Percentiles rank a stretch among this genome's conserved stretches.
Evolutionary conservation across 768 basidiomycete genomes (phyloP).

Genomic region (Tricholoma flavovirens): DNA sequence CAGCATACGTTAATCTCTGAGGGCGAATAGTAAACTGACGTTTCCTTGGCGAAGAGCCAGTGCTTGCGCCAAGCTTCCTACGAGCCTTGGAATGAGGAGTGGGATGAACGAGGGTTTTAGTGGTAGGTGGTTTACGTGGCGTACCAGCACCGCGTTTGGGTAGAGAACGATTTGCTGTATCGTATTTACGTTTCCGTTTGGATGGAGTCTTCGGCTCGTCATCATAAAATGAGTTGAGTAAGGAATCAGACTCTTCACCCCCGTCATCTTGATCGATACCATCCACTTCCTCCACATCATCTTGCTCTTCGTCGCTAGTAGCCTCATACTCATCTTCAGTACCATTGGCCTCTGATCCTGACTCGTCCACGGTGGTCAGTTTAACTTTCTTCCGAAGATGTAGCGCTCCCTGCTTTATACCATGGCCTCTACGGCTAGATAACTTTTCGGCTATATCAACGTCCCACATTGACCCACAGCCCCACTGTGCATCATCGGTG

Average conservation of each 20-base stretch:
- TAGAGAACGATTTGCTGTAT: conserved; percentile 15
- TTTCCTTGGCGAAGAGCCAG: conserved; percentile 9
- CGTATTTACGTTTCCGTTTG: conserved; percentile 43
- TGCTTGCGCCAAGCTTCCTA: conserved; percentile 12
- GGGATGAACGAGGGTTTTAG: conserved; percentile 46
- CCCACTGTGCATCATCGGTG: conserved; percentile 24
- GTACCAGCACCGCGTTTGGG: conserved; percentile 20
- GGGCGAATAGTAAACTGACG: conserved; percentile 25
- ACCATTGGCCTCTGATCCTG: conserved; percentile 20
- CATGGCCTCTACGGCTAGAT: conserved; percentile 7
- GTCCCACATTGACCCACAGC: conserved; percentile 43
- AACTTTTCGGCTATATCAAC: conserved; percentile 25
- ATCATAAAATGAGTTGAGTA: conserved; percentile 29
- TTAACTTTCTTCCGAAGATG: conserved; percentile 15
- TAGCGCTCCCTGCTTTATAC: conserved; percentile 6
- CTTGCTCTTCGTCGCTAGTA: conserved; percentile 14
- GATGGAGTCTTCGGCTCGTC: conserved; percentile 46
- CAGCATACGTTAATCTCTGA: conserved; percentile 24
- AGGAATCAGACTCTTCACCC: conserved; percentile 26
- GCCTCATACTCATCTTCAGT: conserved; percentile 22
- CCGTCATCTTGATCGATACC: conserved; percentile 7
- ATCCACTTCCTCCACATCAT: conserved; percentile 15
- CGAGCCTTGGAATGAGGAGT: conserved; percentile 76
- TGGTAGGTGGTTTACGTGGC: conserved; percentile 26
- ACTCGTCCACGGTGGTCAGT: conserved; percentile 17